Base-by-base conservation (phyloP, 2,329 filamentous ascomycete species). In the Pseudovirgaria hyperparasitica region DNA sequence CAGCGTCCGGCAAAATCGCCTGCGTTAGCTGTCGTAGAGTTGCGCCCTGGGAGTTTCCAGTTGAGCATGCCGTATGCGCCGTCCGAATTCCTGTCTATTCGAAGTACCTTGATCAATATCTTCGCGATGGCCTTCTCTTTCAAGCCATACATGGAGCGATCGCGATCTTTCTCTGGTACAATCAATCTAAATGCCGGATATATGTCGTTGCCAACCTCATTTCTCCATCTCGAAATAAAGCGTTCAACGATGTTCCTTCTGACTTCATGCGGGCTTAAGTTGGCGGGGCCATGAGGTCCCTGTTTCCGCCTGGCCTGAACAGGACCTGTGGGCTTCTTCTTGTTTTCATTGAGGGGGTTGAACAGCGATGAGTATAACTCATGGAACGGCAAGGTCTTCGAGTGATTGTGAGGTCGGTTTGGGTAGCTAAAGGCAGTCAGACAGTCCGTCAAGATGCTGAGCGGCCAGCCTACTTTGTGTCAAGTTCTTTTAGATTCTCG, bases 1-100 rank as follows among this genome's bases (percentile, higher is more conserved):
- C 87, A 96, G 35, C 87, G 67, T 1, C 81, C 82, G 1, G 86
- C 80, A 58, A 98, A 98, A 47, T 98, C 87, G 5, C 90, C 90
- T 9, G 49, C 48, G 53, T 78, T 72, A 1, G 70, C 63, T 30
- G 64, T 68, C 0, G 69, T 65, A 2, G 62, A 56, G 3, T 65
- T 72, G 34, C 79, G 69, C 1, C 82, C 80, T 0, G 86, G 87
- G 0, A 92, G 59, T 53, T 92, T 96, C 90, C 90, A 98, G 37
- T 93, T 82, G 29, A 92, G 54, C 14, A 98, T 63, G 37, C 72
- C 84, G 46, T 78, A 77, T 0, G 77, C 87, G 58, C 96, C 87
- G 36, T 92, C 82, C 0, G 84, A 92, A 42, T 86, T 76, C 43
- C 78, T 82, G 58, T 86, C 78, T 42, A 98, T 92, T 47, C 86